Conservation (phyloP, 169 alveolate genomes). For the Plasmodium berghei region DNA sequence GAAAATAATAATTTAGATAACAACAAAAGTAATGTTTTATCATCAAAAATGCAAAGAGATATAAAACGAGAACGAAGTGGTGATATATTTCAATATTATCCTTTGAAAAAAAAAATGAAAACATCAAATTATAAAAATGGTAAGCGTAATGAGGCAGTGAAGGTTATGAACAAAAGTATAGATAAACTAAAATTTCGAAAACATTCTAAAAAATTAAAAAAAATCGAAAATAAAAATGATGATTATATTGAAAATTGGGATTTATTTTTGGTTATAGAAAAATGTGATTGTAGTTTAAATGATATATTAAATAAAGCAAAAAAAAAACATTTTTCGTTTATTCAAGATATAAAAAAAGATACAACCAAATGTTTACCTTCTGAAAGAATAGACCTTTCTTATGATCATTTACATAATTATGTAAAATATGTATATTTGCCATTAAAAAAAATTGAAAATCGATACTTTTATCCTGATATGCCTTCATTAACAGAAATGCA, state of each 20-base stretch:
- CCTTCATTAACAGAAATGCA: conserved; percentile 83
- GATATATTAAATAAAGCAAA: conserved; percentile 48
- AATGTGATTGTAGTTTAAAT: conserved; percentile 62
- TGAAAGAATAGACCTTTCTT: conserved; percentile 35
- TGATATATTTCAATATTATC: not conserved
- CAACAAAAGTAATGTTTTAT: too few species aligned
- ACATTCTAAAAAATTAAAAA: conserved; percentile 38
- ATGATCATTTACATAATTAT: conserved; percentile 70
- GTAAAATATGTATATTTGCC: conserved; percentile 64
- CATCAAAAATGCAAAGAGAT: too few species aligned
- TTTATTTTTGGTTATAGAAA: conserved; percentile 63
- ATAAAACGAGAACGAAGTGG: conserved; percentile 4
- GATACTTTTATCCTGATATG: conserved; percentile 66
- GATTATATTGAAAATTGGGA: conserved; percentile 72
- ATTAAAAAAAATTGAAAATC: conserved; percentile 28
- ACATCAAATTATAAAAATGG: not conserved
- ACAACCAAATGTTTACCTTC: conserved; percentile 37
- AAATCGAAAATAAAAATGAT: conserved; percentile 45
- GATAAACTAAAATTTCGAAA: conserved; percentile 56
- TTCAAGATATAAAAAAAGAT: conserved; percentile 37
- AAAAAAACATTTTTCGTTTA: conserved; percentile 24
- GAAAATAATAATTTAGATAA: too few species aligned
- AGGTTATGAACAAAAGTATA: conserved; percentile 1
- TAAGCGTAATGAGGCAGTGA: not conserved
- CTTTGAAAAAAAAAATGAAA: conserved; percentile 12